These are phyloP conservation scores for Annulohypoxylon nitens DNA, from an alignment of 495 filamentous ascomycete genomes.

Conservation along the genomic window DNA sequence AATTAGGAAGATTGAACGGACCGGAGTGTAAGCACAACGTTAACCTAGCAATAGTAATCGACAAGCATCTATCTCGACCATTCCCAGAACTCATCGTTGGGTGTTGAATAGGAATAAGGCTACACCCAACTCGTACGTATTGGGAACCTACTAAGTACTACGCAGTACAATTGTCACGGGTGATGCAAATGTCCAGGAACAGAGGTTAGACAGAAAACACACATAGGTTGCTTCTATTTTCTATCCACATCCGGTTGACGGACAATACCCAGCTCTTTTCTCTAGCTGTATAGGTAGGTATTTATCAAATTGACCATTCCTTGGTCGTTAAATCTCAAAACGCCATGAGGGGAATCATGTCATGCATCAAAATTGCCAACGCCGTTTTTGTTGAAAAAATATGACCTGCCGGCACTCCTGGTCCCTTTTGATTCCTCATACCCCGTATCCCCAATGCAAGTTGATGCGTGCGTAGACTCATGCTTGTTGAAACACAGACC, in stretches of 20 bases:
- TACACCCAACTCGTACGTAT: not conserved
- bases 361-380: constrained; percentile 64
- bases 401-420: constrained; percentile 60
- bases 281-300: constrained; percentile 47
- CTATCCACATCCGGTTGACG: constrained; percentile 55
- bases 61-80: no score
- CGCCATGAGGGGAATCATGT: constrained; percentile 60
- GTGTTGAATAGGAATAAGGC: no score
- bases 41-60: no score
- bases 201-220: constrained; percentile 35
- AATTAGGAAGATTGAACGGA: no score
- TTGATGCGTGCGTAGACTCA: constrained; percentile 60
- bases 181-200: not conserved
- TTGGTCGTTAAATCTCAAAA: constrained; percentile 48
- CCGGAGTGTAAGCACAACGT: no score
- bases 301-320: constrained; percentile 35
- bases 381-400: constrained; percentile 69
- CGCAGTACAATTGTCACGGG: not conserved
- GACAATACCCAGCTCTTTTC: constrained; percentile 47
- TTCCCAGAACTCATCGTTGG: no score
- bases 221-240: constrained; percentile 39
- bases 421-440: constrained; percentile 56
- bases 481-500: constrained; percentile 63
- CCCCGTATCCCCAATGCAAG: constrained; percentile 58
- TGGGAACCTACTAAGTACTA: not conserved